These are phyloP conservation scores for Astrothelium macrocarpum DNA, from an alignment of 495 filamentous ascomycete species.

Conservation along the genomic window DNA sequence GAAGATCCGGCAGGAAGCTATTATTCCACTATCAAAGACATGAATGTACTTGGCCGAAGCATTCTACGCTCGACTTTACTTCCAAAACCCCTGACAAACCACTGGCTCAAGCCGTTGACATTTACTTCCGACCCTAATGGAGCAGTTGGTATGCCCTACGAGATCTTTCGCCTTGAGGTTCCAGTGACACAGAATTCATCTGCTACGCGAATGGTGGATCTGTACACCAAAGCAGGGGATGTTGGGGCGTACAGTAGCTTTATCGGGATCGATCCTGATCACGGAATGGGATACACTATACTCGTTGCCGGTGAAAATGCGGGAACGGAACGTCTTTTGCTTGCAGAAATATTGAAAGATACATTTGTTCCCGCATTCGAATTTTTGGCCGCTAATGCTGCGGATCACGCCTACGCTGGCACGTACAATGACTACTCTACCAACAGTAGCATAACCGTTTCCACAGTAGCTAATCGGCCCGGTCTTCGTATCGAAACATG, in stretches of 20 bases:
- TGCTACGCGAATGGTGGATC: constrained; percentile 29
- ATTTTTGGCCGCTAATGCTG: not conserved
- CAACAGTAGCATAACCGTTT: not conserved
- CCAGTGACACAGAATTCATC: constrained; percentile 10
- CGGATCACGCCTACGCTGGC: not conserved
- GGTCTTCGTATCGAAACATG: not conserved
- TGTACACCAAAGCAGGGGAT: constrained; percentile 35
- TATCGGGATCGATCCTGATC: not conserved
- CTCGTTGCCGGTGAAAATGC: not conserved
- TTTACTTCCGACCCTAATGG: constrained; percentile 40
- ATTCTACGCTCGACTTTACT: constrained; percentile 46
- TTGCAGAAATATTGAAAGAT: not conserved
- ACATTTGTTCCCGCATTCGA: not conserved
- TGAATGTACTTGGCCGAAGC: constrained; percentile 43
- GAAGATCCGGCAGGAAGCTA: constrained; percentile 47
- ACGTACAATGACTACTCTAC: not conserved
- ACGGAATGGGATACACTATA: not conserved
- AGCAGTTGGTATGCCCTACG: constrained; percentile 49
- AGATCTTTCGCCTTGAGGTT: constrained; percentile 36
- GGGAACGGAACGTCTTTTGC: not conserved
- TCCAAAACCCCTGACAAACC: constrained; percentile 35
- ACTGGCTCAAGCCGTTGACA: constrained; percentile 48
- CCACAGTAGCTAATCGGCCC: not conserved
- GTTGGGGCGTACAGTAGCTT: not conserved
- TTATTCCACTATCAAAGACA: constrained; percentile 44